phyloP scores from a whole-genome alignment of 305 asterid species.

The Fraxinus sp. region DNA sequence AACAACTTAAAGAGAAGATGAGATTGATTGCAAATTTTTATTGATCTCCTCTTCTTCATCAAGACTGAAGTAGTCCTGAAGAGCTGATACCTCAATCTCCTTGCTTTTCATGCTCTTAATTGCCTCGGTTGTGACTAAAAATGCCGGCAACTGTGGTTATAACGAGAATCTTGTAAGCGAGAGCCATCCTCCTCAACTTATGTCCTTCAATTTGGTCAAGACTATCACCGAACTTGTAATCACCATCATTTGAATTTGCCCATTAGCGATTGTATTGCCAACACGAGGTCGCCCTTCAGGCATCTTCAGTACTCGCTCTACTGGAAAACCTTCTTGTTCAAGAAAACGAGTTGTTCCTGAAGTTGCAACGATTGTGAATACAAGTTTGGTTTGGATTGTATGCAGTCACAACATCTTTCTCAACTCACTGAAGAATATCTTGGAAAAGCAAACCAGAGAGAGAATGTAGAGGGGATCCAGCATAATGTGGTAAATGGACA shows the following conservation, averaged over 20 bases:
- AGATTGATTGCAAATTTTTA: slow-evolving; percentile 40
- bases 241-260: slow-evolving; percentile 84
- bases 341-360: slow-evolving; percentile 85
- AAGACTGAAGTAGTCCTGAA: slow-evolving; percentile 71
- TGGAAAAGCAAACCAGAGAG: slow-evolving; percentile 58
- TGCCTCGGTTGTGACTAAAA: slow-evolving; percentile 87
- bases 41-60: slow-evolving; percentile 30
- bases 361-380: slow-evolving; percentile 57
- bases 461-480: slow-evolving; percentile 34
- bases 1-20: neutral
- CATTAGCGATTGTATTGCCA: slow-evolving; percentile 76
- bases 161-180: slow-evolving; percentile 79
- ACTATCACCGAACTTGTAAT: slow-evolving; percentile 85
- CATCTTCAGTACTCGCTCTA: slow-evolving; percentile 77
- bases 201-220: slow-evolving; percentile 89
- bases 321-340: slow-evolving; percentile 59
- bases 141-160: slow-evolving; percentile 80
- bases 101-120: slow-evolving; percentile 74
- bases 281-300: slow-evolving; percentile 92
- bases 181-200: slow-evolving; percentile 86
- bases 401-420: slow-evolving; percentile 39
- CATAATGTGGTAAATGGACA: slow-evolving; percentile 26
- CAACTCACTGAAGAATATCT: slow-evolving; percentile 60
- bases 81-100: slow-evolving; percentile 77
- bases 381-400: slow-evolving; percentile 12